Base-by-base conservation (phyloP, 2,329 filamentous ascomycete genomes). In the Passalora sequoiae region DNA sequence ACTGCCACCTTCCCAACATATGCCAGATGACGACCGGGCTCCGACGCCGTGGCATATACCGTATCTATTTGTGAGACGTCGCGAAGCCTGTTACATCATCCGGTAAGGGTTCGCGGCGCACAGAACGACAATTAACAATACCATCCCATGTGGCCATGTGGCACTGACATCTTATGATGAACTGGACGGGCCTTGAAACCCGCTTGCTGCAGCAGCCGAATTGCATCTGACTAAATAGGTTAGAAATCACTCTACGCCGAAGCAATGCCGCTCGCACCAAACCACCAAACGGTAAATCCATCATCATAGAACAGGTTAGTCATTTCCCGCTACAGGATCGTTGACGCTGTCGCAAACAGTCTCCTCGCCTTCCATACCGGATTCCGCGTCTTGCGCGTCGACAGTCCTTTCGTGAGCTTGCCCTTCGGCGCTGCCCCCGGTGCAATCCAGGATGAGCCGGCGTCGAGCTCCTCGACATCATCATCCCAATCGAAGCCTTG, bases 281-380 rank as follows among this genome's bases (percentile, higher is more conserved):
- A n/a, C n/a, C n/a, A n/a, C n/a, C n/a, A n/a, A n/a, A n/a, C n/a
- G 24, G 13, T 2, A 21, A 30, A 40, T 40, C n/a, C 13, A 19
- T 32, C 30, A 9, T 4, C 19, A 31, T 15, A 15, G 8, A 25
- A 19, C 27, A 16, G 22, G 27, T 24, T 28, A 37, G 31, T 24
- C 32, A 16, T n/a, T n/a, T n/a, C 13, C 4, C 2, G 4, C 44
- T 51, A 55, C 17, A 55, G 29, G 15, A 51, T 49, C 12, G 53
- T 47, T 25, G 51, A 49, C 25, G 56, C 57, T 31, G 53, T 59
- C 40, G 56, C 55, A 32, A 60, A 50, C 16, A 54, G 40, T 27
- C 52, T 43, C 19, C 52, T 42, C 40, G 59, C 44, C 46, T 49
- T 55, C 25, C 48, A 41, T 17, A 53, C 31, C 12, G 49, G 39